Base-by-base conservation (phyloP, 306 rosid species). In the Echinosophora koreensis region DNA sequence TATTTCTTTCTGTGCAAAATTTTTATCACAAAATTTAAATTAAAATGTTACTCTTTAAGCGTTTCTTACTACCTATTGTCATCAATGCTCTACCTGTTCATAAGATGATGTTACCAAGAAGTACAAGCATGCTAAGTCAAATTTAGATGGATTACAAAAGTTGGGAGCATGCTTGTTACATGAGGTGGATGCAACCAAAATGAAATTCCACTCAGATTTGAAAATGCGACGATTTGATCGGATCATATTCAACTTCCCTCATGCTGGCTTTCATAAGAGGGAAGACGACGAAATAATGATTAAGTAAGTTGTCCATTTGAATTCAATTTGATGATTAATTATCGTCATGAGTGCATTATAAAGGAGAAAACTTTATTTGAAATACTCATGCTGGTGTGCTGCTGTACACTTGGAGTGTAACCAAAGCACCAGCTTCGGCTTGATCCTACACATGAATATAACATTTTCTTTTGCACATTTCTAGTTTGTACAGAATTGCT, bases 171-270 rank as follows among this genome's bases (percentile, higher is more conserved):
- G 15, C 66, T 6, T 85, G 51, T 68, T 83, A 44, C 84, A 85
- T 57, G 87, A 73, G 69, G 82, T 91, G 47, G 86, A 89, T 83
- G 96, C 92, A 15, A 87, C 91, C 13, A 63, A n/a, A 67, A 85
- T 91, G 96, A 70, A 66, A 42, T 8, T 15, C 52, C 74, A 82
- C 64, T n/a, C 85, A 2, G 71, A 76, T 64, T 79, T 90, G 54
- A 54, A 11, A 3, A 76, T 57, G 81, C 82, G 77, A 59, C 77
- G 70, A 82, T 90, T 90, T 55, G 92, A 90, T 80, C 64, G 84
- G 27, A 60, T 90, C 55, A 77, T 87, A 72, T 88, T 79, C 80
- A 90, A 90, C 71, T 88, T 90, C 57, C 96, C 92, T 57, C 96
- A 88, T 80, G 90, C 89, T 0, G 96, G 91, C 54, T 90, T 90